Conservation (phyloP, 768 basidiomycete species). For the Austroboletus festivus region DNA sequence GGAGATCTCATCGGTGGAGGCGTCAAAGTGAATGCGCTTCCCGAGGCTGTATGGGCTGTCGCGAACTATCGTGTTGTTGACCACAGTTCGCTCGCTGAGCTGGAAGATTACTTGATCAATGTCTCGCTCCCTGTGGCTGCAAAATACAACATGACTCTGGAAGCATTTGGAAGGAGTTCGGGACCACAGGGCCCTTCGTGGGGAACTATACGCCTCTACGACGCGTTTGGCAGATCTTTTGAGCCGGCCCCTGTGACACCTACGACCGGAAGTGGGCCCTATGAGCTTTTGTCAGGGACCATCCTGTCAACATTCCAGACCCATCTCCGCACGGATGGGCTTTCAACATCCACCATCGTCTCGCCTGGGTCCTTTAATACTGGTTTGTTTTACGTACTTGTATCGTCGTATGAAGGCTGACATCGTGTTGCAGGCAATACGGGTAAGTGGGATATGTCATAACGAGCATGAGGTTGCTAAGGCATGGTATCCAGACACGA, state of each 20-base stretch:
- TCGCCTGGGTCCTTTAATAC: slow-evolving; percentile 36
- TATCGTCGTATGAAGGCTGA: slow-evolving; percentile 3
- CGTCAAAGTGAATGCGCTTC: slow-evolving; percentile 46
- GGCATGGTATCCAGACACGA: slow-evolving; percentile 36
- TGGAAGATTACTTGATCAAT: slow-evolving; percentile 12
- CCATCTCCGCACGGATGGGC: slow-evolving; percentile 25
- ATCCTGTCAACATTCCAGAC: slow-evolving; percentile 38
- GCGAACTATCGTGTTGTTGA: slow-evolving; percentile 35
- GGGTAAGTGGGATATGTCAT: slow-evolving; percentile 16
- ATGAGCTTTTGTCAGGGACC: slow-evolving; percentile 40
- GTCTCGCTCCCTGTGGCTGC: slow-evolving; percentile 15
- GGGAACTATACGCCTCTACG: slow-evolving; percentile 37
- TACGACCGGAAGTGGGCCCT: slow-evolving; percentile 35
- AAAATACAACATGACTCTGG: slow-evolving; percentile 40
- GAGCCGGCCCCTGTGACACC: slow-evolving; percentile 45
- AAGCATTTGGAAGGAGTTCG: slow-evolving; percentile 39
- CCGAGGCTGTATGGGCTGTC: slow-evolving; percentile 39
- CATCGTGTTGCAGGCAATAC: slow-evolving; percentile 17
- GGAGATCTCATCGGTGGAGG: slow-evolving; percentile 41
- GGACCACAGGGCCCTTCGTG: slow-evolving; percentile 23
- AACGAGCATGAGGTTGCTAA: slow-evolving; percentile 21
- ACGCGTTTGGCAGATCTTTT: slow-evolving; percentile 34
- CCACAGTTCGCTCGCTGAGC: slow-evolving; percentile 23
- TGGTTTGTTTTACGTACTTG: slow-evolving; percentile 5
- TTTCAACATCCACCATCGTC: slow-evolving; percentile 29